Conservation (phyloP, 805 yeast genomes). For the Ogataea chonburiensis region DNA sequence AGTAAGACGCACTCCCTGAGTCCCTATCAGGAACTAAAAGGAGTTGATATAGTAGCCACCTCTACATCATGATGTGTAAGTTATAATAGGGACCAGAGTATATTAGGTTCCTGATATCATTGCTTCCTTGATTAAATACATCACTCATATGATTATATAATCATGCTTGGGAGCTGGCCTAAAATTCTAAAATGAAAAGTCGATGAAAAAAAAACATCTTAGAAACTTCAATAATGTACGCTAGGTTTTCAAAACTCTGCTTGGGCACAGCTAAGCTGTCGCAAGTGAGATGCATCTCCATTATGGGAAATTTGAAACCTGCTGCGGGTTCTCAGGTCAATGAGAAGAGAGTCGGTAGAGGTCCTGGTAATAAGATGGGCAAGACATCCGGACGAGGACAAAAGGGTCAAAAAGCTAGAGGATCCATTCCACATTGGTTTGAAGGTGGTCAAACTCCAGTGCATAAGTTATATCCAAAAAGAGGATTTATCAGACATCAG, state of each 20-base stretch:
- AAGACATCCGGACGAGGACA: slow-evolving; percentile 97
- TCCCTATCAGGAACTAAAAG: too few relatives aligned
- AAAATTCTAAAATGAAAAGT: too few relatives aligned
- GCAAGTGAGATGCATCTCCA: slow-evolving; percentile 36
- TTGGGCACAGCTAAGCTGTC: slow-evolving; percentile 18
- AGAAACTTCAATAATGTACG: slow-evolving; percentile 1
- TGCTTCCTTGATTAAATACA: too few relatives aligned
- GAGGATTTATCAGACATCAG: slow-evolving; percentile 75
- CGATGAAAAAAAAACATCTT: too few relatives aligned
- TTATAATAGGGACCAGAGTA: too few relatives aligned
- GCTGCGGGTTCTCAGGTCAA: slow-evolving; percentile 58
- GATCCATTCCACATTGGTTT: slow-evolving; percentile 86
- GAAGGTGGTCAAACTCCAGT: slow-evolving; percentile 99
- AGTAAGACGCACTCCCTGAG: too few relatives aligned
- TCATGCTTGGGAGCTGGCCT: too few relatives aligned
- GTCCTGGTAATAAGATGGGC: slow-evolving; percentile 91
- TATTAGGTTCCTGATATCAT: too few relatives aligned
- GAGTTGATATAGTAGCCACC: too few relatives aligned
- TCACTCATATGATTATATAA: too few relatives aligned
- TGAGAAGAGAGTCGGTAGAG: slow-evolving; percentile 86
- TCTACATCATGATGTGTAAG: too few relatives aligned
- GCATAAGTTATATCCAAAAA: slow-evolving; percentile 78
- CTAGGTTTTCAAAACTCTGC: slow-evolving; percentile 1
- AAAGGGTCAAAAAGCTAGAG: slow-evolving; percentile 97
- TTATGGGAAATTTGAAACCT: slow-evolving; percentile 57